These are phyloP conservation scores for Solanum stenotomum DNA, from an alignment of 257 asterid species.

Conservation along the genomic window DNA sequence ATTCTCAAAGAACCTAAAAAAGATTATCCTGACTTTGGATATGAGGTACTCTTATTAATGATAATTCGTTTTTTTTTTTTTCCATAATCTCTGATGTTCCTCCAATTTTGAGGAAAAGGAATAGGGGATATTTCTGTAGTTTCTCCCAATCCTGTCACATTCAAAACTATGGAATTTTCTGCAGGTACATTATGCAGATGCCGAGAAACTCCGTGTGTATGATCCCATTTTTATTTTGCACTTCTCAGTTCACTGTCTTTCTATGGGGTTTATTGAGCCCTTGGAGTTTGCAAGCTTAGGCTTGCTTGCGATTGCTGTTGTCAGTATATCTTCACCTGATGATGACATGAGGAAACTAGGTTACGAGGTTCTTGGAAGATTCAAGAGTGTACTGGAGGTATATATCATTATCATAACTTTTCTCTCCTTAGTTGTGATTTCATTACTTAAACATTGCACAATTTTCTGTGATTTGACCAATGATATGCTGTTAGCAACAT, in stretches of 20 bases:
- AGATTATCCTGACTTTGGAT: slow-evolving; percentile 27
- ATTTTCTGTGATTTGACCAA: background rate
- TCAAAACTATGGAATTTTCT: slow-evolving; percentile 1
- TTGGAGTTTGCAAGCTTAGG: slow-evolving; percentile 80
- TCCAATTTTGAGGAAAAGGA: background rate
- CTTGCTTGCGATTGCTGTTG: slow-evolving; percentile 73
- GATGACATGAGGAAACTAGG: slow-evolving; percentile 70
- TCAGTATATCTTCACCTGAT: slow-evolving; percentile 72
- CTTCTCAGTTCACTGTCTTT: slow-evolving; percentile 72
- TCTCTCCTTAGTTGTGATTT: background rate
- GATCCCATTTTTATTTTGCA: slow-evolving; percentile 85
- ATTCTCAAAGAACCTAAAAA: slow-evolving; percentile 20
- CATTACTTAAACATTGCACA: background rate
- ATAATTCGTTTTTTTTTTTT: background rate
- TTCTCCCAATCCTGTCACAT: background rate
- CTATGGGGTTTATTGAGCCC: slow-evolving; percentile 70
- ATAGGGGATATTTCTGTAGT: background rate
- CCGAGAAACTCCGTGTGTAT: slow-evolving; percentile 39
- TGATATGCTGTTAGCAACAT: background rate
- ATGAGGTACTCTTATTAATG: slow-evolving; percentile 30
- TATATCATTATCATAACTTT: background rate
- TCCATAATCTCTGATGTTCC: background rate
- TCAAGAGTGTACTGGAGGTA: slow-evolving; percentile 72
- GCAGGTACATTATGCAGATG: slow-evolving; percentile 34
- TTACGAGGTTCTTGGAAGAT: slow-evolving; percentile 59